Percentiles rank a stretch among this genome's conserved stretches.
These are phyloP conservation scores for Aspergillus hancockii DNA, from an alignment of 495 filamentous ascomycete species.

Conservation along the genomic window DNA sequence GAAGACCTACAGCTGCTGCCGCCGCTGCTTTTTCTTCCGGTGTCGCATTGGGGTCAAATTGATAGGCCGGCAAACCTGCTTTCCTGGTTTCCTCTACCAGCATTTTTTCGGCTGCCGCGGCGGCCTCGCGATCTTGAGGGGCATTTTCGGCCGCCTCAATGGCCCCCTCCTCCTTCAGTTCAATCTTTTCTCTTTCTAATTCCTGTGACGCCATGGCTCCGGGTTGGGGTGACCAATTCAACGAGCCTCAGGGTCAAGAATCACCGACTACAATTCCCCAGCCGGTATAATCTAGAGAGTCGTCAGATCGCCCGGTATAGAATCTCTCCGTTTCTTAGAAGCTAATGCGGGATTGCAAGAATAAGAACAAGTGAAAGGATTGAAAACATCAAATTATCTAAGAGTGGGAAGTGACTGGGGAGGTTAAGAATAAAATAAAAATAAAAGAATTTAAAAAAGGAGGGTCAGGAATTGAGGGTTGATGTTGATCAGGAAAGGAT, in stretches of 20 bases:
- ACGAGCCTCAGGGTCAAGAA: conserved; percentile 19
- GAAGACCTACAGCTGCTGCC: conserved; percentile 69
- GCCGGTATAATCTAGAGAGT: conserved; percentile 9
- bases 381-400: neutral
- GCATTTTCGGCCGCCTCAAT: conserved; percentile 60
- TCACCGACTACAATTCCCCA: conserved; percentile 21
- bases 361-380: neutral
- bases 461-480: conserved; percentile 1
- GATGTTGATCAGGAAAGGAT: conserved; percentile 7
- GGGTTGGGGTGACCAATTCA: conserved; percentile 8
- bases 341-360: neutral
- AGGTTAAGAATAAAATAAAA: conserved; percentile 4
- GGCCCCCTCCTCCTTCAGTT: conserved; percentile 78
- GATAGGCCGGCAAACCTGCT: conserved; percentile 74
- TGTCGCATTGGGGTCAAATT: conserved; percentile 84
- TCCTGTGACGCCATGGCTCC: conserved; percentile 42
- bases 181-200: conserved; percentile 38
- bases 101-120: conserved; percentile 67
- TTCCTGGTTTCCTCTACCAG: conserved; percentile 74
- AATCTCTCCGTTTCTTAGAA: conserved; percentile 4
- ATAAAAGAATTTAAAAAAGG: conserved; percentile 5
- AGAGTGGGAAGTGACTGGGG: neutral
- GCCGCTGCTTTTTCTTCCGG: conserved; percentile 82
- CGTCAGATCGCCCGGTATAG: conserved; percentile 2
- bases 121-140: conserved; percentile 66